Conservation (phyloP, 1,139 yeast species). For the Saccharomyces hybrid region DNA sequence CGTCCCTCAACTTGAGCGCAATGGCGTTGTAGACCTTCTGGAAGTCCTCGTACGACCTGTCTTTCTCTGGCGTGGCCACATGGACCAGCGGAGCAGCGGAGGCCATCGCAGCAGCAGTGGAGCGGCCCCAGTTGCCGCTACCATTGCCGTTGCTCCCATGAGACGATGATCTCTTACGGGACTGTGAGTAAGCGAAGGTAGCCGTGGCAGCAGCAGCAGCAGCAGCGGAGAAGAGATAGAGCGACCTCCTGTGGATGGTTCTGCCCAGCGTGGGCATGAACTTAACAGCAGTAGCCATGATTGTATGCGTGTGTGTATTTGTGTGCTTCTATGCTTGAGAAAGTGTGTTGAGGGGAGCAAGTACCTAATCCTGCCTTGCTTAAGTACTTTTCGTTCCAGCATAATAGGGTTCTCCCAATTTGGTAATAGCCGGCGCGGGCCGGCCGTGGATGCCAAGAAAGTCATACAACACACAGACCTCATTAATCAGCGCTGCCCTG, state of each 20-base stretch:
- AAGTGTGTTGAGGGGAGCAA: no score
- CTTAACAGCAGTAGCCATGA: conserved; percentile 6
- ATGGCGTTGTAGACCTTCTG: conserved; percentile 76
- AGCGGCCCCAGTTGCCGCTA: conserved; percentile 1
- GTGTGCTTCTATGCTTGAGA: no score
- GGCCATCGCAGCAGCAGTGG: neutral
- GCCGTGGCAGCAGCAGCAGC: conserved; percentile 16
- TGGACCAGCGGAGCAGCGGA: conserved; percentile 9
- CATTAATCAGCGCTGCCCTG: neutral
- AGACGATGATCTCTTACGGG: neutral
- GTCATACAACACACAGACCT: neutral
- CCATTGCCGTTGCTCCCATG: conserved; percentile 3
- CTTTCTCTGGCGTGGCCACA: conserved; percentile 19
- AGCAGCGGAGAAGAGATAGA: conserved; percentile 14
- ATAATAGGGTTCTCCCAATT: neutral
- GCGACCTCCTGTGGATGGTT: conserved; percentile 13
- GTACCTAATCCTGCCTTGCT: neutral
- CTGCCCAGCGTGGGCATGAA: conserved; percentile 6
- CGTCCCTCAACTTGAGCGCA: conserved; percentile 62
- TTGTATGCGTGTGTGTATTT: neutral
- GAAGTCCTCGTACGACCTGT: conserved; percentile 43
- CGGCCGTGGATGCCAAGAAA: neutral
- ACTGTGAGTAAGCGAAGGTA: conserved; percentile 3
- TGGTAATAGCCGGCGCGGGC: neutral
- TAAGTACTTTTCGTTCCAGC: neutral